A percentile compares a stretch with the other conserved stretches of the same genome.
Evolutionary conservation across 495 filamentous ascomycete species (phyloP).

Genomic region (Penicillium waksmanii): DNA sequence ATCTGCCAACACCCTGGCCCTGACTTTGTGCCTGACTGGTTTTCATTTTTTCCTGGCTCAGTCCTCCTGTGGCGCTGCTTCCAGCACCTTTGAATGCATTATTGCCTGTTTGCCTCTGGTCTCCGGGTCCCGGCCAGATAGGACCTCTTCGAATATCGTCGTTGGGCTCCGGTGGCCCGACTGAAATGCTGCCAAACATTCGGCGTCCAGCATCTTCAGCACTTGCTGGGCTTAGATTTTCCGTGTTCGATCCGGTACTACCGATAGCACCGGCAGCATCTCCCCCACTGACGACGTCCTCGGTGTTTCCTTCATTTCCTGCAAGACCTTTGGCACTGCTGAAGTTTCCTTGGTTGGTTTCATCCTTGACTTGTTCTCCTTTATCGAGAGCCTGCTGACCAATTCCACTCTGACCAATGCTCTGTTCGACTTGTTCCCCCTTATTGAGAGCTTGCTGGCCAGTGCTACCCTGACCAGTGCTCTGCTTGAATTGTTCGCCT

Average conservation of each 20-base stretch:
- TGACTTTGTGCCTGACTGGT: conserved; percentile 2
- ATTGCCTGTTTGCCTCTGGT: conserved; percentile 18
- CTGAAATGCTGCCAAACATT: conserved; percentile 14
- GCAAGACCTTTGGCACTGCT: conserved; percentile 14
- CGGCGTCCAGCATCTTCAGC: conserved; percentile 12
- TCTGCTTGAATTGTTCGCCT: conserved; percentile 10
- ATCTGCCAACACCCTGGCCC: not conserved
- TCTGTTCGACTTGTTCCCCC: conserved; percentile 13
- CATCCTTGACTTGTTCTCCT: conserved; percentile 14
- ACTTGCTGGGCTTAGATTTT: conserved; percentile 13
- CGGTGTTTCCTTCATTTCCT: conserved; percentile 17
- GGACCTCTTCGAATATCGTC: conserved; percentile 33
- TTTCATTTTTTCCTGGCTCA: conserved; percentile 2
- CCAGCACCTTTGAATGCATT: conserved; percentile 1
- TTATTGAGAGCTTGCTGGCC: conserved; percentile 16
- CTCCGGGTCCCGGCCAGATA: conserved; percentile 15
- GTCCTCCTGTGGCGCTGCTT: conserved; percentile 3
- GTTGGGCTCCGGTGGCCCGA: conserved; percentile 18
- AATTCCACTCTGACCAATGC: conserved; percentile 12
- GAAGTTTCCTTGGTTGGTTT: conserved; percentile 20
- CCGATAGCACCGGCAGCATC: conserved; percentile 9
- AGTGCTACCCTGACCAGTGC: conserved; percentile 7
- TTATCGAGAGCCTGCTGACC: conserved; percentile 16
- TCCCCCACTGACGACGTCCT: conserved; percentile 7
- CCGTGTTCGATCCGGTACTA: conserved; percentile 10